These are phyloP conservation scores for Suillus subalutaceus DNA, from an alignment of 768 basidiomycete genomes.

Conservation along the genomic window DNA sequence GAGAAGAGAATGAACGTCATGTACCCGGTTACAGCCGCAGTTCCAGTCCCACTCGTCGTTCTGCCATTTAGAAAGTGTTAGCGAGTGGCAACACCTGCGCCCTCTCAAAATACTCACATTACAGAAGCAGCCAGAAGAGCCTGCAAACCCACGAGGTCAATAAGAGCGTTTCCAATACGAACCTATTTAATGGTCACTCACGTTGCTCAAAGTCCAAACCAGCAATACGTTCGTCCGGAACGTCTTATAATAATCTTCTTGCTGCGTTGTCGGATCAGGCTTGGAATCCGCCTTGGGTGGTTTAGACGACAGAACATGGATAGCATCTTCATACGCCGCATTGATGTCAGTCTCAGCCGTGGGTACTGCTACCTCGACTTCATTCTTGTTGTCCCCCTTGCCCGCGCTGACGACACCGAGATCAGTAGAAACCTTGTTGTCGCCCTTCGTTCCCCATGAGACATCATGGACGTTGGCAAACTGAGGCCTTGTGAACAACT, in stretches of 20 bases:
- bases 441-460: conserved; percentile 96
- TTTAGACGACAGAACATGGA: conserved; percentile 78
- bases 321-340: conserved; percentile 88
- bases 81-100: conserved; percentile 3
- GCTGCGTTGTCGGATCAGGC: conserved; percentile 59
- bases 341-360: conserved; percentile 89
- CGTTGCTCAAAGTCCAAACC: conserved; percentile 88
- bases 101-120: conserved; percentile 48
- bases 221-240: conserved; percentile 92
- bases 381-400: conserved; percentile 63
- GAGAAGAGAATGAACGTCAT: conserved; percentile 89
- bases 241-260: conserved; percentile 86
- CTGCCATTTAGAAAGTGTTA: conserved; percentile 7
- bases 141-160: conserved; percentile 36
- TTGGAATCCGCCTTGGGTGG: conserved; percentile 71
- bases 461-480: conserved; percentile 91
- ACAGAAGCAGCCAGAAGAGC: conserved; percentile 76
- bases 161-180: background rate
- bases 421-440: conserved; percentile 83
- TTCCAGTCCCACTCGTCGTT: conserved; percentile 49
- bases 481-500: conserved; percentile 34
- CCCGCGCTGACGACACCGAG: conserved; percentile 77
- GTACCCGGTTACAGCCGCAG: conserved; percentile 73
- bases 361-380: conserved; percentile 86
- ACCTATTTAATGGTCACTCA: conserved; percentile 38